phyloP scores from a whole-genome alignment of 1,284 basidiomycete species.

The Cryptococcus sp. region DNA sequence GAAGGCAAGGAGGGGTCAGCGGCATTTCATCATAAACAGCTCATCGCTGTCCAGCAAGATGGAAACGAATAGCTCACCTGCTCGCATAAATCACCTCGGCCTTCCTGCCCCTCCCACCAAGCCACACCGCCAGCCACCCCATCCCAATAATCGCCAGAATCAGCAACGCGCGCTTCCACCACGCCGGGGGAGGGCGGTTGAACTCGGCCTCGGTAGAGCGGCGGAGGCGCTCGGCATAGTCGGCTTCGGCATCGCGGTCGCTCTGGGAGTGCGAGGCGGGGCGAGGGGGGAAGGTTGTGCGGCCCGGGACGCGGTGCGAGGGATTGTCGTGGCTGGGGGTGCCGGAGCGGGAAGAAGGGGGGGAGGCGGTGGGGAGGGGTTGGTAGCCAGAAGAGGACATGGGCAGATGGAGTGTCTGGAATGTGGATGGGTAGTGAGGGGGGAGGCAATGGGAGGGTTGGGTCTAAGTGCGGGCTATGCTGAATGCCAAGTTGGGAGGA shows the following conservation, averaged over 20 bases:
- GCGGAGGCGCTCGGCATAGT: neutral
- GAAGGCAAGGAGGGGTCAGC: neutral
- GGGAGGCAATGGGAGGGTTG: too few species aligned
- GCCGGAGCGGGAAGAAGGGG: too few species aligned
- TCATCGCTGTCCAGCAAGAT: neutral
- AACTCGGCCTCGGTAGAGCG: slow-evolving; percentile 32
- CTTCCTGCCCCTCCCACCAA: slow-evolving; percentile 23
- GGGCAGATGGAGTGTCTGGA: too few species aligned
- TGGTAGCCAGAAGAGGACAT: too few species aligned
- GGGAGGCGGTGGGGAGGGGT: too few species aligned
- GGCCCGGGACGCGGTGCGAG: too few species aligned
- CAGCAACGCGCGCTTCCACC: slow-evolving; percentile 42
- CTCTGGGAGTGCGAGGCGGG: too few species aligned
- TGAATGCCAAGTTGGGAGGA: too few species aligned
- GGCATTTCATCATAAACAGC: neutral
- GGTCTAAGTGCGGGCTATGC: too few species aligned
- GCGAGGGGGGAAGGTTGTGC: too few species aligned
- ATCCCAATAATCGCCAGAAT: slow-evolving; percentile 34
- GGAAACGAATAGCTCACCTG: slow-evolving; percentile 30
- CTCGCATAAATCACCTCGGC: slow-evolving; percentile 48
- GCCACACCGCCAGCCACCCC: slow-evolving; percentile 34
- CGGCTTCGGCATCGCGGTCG: neutral
- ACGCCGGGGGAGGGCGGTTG: slow-evolving; percentile 41
- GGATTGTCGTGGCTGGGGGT: too few species aligned
- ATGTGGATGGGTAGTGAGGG: too few species aligned